phyloP scores from a whole-genome alignment of 129 eudicot species.

The Helianthus annuus region DNA sequence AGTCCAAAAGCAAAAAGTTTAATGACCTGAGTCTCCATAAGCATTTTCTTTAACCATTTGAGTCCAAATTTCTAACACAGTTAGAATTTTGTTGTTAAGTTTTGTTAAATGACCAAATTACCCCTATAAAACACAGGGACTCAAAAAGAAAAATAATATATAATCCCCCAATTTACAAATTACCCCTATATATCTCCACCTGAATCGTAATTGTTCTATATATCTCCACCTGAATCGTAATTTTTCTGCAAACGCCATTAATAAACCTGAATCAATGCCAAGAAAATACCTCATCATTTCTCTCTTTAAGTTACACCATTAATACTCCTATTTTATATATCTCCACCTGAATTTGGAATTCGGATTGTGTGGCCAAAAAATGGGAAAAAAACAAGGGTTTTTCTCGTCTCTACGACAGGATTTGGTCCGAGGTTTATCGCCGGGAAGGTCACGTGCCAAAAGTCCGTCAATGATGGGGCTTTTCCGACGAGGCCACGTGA shows the following conservation, averaged over 20 bases:
- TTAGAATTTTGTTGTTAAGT: too few species aligned
- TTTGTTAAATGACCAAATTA: too few species aligned
- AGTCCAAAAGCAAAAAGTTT: too few species aligned
- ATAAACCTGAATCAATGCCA: slow-evolving; percentile 3
- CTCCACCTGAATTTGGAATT: background rate
- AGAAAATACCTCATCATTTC: background rate
- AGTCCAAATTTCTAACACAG: too few species aligned
- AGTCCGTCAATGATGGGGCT: slow-evolving; percentile 49
- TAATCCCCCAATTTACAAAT: too few species aligned
- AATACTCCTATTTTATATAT: background rate
- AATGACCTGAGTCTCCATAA: too few species aligned
- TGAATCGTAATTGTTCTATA: too few species aligned
- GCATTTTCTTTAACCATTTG: too few species aligned
- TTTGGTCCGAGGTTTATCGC: slow-evolving; percentile 76
- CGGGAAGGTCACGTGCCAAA: slow-evolving; percentile 60
- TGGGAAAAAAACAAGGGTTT: slow-evolving; percentile 63
- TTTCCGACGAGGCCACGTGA: slow-evolving; percentile 32
- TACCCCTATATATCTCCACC: too few species aligned
- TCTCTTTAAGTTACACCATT: slow-evolving; percentile 22
- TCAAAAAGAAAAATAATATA: too few species aligned
- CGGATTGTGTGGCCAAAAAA: slow-evolving; percentile 12
- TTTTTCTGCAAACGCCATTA: slow-evolving; percentile 18
- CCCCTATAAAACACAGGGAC: too few species aligned
- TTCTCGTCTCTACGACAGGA: slow-evolving; percentile 69
- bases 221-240: too few species aligned